Evolutionary conservation across 306 rosid species (phyloP), one percentile per base, ranked within the genome.

Genomic region (Castanospermum australe): DNA sequence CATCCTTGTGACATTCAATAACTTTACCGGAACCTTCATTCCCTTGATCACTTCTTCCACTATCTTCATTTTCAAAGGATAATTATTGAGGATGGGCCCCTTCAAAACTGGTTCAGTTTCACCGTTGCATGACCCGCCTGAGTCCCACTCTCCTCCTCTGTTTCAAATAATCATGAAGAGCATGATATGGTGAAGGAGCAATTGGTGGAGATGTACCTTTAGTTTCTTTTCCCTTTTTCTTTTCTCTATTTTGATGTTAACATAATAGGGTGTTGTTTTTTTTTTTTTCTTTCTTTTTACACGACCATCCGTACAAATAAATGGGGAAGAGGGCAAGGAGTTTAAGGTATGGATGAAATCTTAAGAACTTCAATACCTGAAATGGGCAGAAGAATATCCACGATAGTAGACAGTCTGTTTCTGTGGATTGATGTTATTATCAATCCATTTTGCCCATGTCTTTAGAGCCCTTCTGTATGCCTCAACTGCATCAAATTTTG

Each of bases 71-170:
- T 93, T 91, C 85, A 84, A 67, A 5, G 99, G 98, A 86, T 90
- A 95, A 89, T 79, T 86, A 47, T 91, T 17, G 36, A 95, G 82
- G 79, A 93, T 89, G 73, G 98, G 65, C 10, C 99, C 98, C 30
- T 42, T 71, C 3, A 90, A 81, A 73, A 75, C 92, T 5, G 99
- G 99, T 51, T 88, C 80, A 0, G 88, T 93, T 82, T 96, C 97
- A 14, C 99, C 98, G 14, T 87, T 78, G 84, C 99, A 96, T 11
- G 98, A 90, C 52, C 99, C 99, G 1, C 99, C 99, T 45, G 99
- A 91, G 84, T 91, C 98, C 99, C 99, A 96, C 51, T 96, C 97
- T 67, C 97, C 99, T 59, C 98, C 99, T 79, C 98, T 93, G 91
- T 76, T n/a, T n/a, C 79, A 83, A n/a, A 2, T 56, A 55, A 73